A percentile compares a stretch with the other conserved stretches of the same genome.
These are phyloP conservation scores for Phanerodontia chrysosporium DNA, from an alignment of 768 basidiomycete species.

Conservation along the genomic window DNA sequence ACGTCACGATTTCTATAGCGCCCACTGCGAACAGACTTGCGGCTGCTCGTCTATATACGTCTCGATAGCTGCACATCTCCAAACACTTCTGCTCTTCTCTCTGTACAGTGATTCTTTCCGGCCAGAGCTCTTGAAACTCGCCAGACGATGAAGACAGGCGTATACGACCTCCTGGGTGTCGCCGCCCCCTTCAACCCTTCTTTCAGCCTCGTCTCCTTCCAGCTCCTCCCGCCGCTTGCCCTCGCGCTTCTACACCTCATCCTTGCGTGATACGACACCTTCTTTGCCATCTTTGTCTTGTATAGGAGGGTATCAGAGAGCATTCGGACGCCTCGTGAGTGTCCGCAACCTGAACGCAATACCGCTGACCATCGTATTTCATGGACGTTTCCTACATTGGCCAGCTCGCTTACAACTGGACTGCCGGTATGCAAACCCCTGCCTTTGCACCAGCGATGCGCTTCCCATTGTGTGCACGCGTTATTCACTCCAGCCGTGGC, in stretches of 20 bases:
- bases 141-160: slow-evolving; percentile 6
- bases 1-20: no score
- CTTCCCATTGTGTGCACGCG: slow-evolving; percentile 13
- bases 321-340: slow-evolving; percentile 32
- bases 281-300: slow-evolving; percentile 37
- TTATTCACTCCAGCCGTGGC: slow-evolving; percentile 63
- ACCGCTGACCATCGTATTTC: slow-evolving; percentile 62
- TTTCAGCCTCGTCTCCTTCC: slow-evolving; percentile 43
- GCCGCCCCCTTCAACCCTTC: slow-evolving; percentile 36
- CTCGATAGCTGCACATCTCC: no score
- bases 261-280: slow-evolving; percentile 48
- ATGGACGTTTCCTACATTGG: slow-evolving; percentile 62
- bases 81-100: no score
- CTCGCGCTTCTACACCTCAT: slow-evolving; percentile 44
- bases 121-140: slow-evolving; percentile 13
- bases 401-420: slow-evolving; percentile 58
- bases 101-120: slow-evolving; percentile 15
- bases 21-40: no score
- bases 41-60: no score
- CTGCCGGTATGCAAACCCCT: slow-evolving; percentile 49
- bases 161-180: slow-evolving; percentile 30
- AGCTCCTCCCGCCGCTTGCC: slow-evolving; percentile 37
- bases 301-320: slow-evolving; percentile 28
- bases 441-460: slow-evolving; percentile 30
- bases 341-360: not conserved